Evolutionary conservation across 106 monocot genomes (phyloP), one percentile per base, ranked within the genome.

Genomic region (Acorus gramineus): DNA sequence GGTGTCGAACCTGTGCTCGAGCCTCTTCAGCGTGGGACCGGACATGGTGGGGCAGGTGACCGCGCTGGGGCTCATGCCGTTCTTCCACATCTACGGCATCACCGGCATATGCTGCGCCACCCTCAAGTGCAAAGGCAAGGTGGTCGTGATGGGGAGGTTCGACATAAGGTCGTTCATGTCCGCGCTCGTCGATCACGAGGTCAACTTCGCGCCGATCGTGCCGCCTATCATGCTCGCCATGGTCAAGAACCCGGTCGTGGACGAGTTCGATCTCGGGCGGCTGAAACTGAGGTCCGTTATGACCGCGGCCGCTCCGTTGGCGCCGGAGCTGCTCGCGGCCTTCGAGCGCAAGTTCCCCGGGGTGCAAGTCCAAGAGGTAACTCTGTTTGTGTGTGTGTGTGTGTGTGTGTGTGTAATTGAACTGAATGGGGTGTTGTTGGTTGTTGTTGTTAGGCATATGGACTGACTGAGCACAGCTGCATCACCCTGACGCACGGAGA

Each of bases 401-500:
- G 28, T 28, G 28, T 28, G 1, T 28, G 28, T 28, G 28, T 28
- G 28, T 28, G 28, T 28, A 1, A 28, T 28, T 28, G 28, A 28
- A 28, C 1, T 28, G 28, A 0, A 28, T 28, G 28, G 28, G 28
- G 1, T 64, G 47, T 48, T 62, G 46, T 9, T 45, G 5, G 11
- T 4, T 11, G n/a, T 5, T 46, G 56, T 49, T 8, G 11, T 51
- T 55, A 85, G 86, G 89, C 93, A 28, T 90, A 96, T 60, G 95
- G 95, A n/a, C 66, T 96, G 9, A 91, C 95, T 5, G 95, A 96
- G 74, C 95, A 96, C 46, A 96, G 87, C 63, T 96, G 95, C 90
- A 96, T 96, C 46, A 90, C 95, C 1, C 64, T 90, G 9, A 96
- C 76, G 7, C 95, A 96, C 69, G 77, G 81, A 6, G 82, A 84